These are phyloP conservation scores for Carallia brachiata DNA, from an alignment of 345 rosid species.

Conservation along the genomic window DNA sequence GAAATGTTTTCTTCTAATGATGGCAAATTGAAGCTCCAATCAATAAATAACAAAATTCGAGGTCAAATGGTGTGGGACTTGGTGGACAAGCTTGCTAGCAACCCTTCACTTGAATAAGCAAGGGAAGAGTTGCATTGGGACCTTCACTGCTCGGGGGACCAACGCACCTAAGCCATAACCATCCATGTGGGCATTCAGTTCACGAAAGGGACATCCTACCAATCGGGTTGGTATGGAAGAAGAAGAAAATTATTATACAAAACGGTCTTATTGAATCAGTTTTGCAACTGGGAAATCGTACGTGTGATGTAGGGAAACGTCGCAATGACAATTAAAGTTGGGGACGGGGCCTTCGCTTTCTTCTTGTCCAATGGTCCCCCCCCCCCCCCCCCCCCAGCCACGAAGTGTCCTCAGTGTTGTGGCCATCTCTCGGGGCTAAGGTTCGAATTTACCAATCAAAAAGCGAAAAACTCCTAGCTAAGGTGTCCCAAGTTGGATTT, in stretches of 20 bases:
- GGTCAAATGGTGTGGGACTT: neutral
- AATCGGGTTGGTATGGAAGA: no score
- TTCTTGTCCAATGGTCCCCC: neutral
- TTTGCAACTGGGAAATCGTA: no score
- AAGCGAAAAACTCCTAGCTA: no score
- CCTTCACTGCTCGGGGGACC: neutral
- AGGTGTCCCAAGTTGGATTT: no score
- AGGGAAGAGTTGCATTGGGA: neutral
- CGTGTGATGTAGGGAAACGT: no score
- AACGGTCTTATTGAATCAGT: no score
- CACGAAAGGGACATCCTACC: neutral
- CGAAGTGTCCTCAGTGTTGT: neutral
- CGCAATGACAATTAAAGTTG: neutral
- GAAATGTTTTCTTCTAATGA: no score
- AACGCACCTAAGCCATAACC: neutral
- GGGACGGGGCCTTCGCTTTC: constrained; percentile 4
- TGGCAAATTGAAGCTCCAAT: no score
- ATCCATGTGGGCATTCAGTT: neutral
- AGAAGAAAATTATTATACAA: no score
- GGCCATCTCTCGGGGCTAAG: neutral
- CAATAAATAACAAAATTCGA: neutral
- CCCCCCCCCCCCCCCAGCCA: constrained; percentile 8
- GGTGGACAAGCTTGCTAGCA: neutral
- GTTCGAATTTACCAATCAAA: neutral
- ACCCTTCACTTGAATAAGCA: neutral